Evolutionary conservation across 164 flowering plant species (phyloP).

Genomic region (Dillenia suffruticosa): DNA sequence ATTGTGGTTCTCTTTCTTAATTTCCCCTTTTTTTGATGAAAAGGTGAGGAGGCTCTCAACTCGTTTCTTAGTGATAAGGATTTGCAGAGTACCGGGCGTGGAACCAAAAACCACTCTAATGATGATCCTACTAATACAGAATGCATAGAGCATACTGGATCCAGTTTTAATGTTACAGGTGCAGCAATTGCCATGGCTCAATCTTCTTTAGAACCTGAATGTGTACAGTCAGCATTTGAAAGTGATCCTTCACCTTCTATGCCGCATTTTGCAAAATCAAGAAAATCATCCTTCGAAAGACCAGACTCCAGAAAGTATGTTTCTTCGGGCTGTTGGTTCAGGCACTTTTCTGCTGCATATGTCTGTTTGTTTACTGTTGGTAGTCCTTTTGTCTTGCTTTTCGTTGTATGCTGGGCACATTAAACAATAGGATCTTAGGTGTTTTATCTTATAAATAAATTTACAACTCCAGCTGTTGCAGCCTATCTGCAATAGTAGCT

Average conservation of each 20-base stretch:
- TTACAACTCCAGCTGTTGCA: too few relatives aligned
- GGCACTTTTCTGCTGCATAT: not conserved
- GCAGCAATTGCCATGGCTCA: constrained; percentile 56
- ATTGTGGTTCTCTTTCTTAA: not conserved
- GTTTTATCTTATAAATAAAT: too few relatives aligned
- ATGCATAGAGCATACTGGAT: constrained; percentile 40
- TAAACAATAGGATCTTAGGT: too few relatives aligned
- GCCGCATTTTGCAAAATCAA: constrained; percentile 70
- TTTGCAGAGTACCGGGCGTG: constrained; percentile 30
- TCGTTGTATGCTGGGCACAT: too few relatives aligned
- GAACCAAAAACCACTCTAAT: constrained; percentile 19
- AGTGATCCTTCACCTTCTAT: constrained; percentile 46
- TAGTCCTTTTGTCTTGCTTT: too few relatives aligned
- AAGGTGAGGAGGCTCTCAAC: constrained; percentile 32
- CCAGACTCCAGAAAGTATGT: constrained; percentile 80
- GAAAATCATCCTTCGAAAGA: constrained; percentile 72
- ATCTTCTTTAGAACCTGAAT: constrained; percentile 57
- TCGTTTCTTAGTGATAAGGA: constrained; percentile 26
- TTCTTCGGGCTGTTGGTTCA: not conserved
- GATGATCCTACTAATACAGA: constrained; percentile 28
- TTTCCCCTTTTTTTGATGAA: constrained; percentile 14
- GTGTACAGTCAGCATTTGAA: constrained; percentile 46
- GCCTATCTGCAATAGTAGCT: too few relatives aligned
- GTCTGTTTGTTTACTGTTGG: too few relatives aligned
- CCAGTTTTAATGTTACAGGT: constrained; percentile 41